Evolutionary conservation across 179 eudicot species (phyloP).

Genomic region (Silene coronaria): DNA sequence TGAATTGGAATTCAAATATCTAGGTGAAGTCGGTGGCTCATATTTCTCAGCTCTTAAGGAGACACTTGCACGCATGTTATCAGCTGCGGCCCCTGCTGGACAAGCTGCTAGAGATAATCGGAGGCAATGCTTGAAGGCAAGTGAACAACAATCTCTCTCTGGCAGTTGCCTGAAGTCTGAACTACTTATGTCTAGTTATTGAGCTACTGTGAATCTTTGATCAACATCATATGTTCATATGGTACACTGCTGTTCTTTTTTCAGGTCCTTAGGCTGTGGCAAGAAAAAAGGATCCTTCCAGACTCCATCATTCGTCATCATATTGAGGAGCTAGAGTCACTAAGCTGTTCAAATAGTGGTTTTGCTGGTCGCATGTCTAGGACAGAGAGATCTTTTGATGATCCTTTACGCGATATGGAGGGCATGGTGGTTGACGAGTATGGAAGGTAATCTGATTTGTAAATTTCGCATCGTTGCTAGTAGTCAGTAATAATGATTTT

Average conservation of each 20-base stretch:
- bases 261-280: constrained; percentile 91
- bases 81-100: constrained; percentile 97
- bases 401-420: constrained; percentile 91
- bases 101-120: constrained; percentile 82
- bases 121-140: constrained; percentile 85
- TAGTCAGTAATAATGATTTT: neutral
- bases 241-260: neutral
- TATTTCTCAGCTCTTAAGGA: constrained; percentile 75
- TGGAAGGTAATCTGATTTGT: constrained; percentile 56
- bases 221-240: neutral
- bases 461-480: constrained; percentile 1
- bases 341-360: constrained; percentile 47
- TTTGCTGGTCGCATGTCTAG: constrained; percentile 63
- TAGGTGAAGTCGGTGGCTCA: constrained; percentile 63
- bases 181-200: constrained; percentile 8
- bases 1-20: constrained; percentile 6
- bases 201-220: constrained; percentile 1
- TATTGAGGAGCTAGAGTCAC: constrained; percentile 75
- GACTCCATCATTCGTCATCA: constrained; percentile 70
- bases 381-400: constrained; percentile 92
- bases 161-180: neutral
- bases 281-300: constrained; percentile 73
- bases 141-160: constrained; percentile 14
- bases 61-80: constrained; percentile 60
- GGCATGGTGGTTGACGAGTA: constrained; percentile 94